Evolutionary conservation across 768 basidiomycete species (phyloP).

Genomic region (Termitomyces sp.): DNA sequence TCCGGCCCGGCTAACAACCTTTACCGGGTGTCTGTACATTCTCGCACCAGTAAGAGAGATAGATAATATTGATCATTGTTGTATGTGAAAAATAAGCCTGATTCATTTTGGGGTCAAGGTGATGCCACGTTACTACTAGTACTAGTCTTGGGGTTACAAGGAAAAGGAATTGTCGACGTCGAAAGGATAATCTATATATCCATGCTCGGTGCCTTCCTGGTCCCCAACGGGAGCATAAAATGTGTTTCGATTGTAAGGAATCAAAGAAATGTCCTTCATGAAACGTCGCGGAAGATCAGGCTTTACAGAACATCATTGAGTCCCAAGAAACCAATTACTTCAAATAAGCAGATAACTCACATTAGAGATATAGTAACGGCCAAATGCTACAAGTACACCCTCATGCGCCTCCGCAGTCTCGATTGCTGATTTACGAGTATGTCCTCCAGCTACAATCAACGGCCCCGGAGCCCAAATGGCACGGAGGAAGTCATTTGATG

Average conservation of each 20-base stretch:
- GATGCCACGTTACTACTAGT: too few species aligned
- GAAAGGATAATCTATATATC: not conserved
- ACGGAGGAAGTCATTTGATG: constrained; percentile 45
- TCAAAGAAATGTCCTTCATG: not conserved
- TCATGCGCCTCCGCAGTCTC: constrained; percentile 25
- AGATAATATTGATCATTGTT: too few species aligned
- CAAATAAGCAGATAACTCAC: constrained; percentile 17
- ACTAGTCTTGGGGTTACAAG: too few species aligned
- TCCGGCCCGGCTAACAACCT: too few species aligned
- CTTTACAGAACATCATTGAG: not conserved
- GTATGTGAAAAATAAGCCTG: too few species aligned
- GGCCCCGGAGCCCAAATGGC: constrained; percentile 41
- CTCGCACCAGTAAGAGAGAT: too few species aligned
- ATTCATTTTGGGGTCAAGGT: too few species aligned
- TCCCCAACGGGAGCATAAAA: not conserved
- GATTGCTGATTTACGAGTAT: constrained; percentile 38
- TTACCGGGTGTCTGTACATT: too few species aligned
- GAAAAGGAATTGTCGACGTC: not conserved
- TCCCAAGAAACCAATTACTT: not conserved
- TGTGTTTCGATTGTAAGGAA: not conserved
- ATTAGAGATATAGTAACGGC: constrained; percentile 27
- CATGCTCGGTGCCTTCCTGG: not conserved
- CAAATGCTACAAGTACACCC: constrained; percentile 27
- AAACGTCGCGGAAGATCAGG: not conserved
- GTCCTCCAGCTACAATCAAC: constrained; percentile 39